Evolutionary conservation across 1,284 basidiomycete genomes (phyloP).

Genomic region (Leccinum solheimii): DNA sequence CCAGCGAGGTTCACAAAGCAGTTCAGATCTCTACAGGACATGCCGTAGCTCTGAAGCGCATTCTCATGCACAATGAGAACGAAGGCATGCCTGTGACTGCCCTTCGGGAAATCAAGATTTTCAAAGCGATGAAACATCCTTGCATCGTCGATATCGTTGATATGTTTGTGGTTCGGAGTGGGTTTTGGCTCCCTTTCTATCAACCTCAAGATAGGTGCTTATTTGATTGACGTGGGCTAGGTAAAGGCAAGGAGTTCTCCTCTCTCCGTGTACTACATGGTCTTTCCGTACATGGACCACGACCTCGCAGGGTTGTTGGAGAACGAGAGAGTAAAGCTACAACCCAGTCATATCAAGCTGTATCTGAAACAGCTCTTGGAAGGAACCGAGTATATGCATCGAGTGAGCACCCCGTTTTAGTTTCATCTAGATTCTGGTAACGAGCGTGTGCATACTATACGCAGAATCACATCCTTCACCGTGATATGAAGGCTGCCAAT

Average conservation of each 20-base stretch:
- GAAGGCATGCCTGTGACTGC: constrained; percentile 97
- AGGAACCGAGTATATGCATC: constrained; percentile 94
- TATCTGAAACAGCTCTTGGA: constrained; percentile 95
- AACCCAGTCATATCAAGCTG: constrained; percentile 87
- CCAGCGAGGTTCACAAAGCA: constrained; percentile 89
- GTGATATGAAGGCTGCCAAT: constrained; percentile 99
- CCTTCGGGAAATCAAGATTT: constrained; percentile 95
- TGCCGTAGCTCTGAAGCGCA: constrained; percentile 88
- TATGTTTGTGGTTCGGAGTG: constrained; percentile 84
- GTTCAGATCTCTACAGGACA: constrained; percentile 61
- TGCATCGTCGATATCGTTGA: constrained; percentile 89
- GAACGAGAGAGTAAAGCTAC: constrained; percentile 82
- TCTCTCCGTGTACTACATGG: constrained; percentile 95
- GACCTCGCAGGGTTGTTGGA: constrained; percentile 94
- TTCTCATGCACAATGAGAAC: constrained; percentile 95
- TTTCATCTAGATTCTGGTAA: constrained; percentile 2
- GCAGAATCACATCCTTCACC: constrained; percentile 93
- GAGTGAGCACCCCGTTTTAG: constrained; percentile 45
- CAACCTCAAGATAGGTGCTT: background rate
- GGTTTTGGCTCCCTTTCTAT: constrained; percentile 28
- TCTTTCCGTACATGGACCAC: constrained; percentile 99
- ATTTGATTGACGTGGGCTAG: constrained; percentile 33
- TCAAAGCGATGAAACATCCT: constrained; percentile 86
- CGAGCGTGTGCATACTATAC: constrained; percentile 3
- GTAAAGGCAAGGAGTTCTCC: constrained; percentile 58